Percentiles rank a stretch among this genome's conserved stretches.
These are phyloP conservation scores for Ustilago esculenta DNA, from an alignment of 1,284 basidiomycete genomes.

Conservation along the genomic window DNA sequence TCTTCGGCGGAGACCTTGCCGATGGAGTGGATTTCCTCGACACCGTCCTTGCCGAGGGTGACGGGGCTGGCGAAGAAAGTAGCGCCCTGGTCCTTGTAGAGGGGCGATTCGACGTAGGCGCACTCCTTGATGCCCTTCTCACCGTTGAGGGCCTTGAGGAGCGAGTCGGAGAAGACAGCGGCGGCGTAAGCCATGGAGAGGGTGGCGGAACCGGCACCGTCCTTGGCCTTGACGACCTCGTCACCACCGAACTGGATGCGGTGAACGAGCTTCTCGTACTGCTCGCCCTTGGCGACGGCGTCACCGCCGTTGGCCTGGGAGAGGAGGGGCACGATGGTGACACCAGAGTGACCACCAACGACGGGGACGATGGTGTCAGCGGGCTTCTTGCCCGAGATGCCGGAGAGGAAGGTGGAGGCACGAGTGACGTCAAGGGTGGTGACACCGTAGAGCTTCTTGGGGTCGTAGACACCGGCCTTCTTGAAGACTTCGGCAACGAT, in stretches of 20 bases:
- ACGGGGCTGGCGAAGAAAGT: constrained; percentile 68
- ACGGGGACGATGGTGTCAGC: constrained; percentile 85
- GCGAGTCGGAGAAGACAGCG: constrained; percentile 73
- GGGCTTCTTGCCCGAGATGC: constrained; percentile 71
- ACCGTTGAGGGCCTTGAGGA: constrained; percentile 86
- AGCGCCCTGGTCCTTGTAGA: constrained; percentile 77
- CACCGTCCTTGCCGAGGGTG: constrained; percentile 63
- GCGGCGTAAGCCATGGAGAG: constrained; percentile 86
- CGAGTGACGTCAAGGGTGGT: constrained; percentile 98
- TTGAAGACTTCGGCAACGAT: constrained; percentile 93
- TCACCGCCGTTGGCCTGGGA: constrained; percentile 83
- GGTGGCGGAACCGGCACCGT: constrained; percentile 84
- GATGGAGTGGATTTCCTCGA: constrained; percentile 64
- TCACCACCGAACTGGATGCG: constrained; percentile 97
- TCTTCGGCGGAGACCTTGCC: constrained; percentile 64
- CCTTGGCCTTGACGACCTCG: constrained; percentile 92
- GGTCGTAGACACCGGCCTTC: constrained; percentile 93
- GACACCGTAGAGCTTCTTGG: constrained; percentile 76
- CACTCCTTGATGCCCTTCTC: constrained; percentile 86
- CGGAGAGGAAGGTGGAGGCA: constrained; percentile 87
- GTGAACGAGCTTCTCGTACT: constrained; percentile 70
- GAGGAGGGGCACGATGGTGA: constrained; percentile 94
- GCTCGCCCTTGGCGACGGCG: constrained; percentile 71
- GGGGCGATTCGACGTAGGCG: constrained; percentile 82
- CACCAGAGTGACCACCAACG: constrained; percentile 94